Base-by-base conservation (phyloP, 371 early-diverging fungal genomes). In the Parasitella parasitica region DNA sequence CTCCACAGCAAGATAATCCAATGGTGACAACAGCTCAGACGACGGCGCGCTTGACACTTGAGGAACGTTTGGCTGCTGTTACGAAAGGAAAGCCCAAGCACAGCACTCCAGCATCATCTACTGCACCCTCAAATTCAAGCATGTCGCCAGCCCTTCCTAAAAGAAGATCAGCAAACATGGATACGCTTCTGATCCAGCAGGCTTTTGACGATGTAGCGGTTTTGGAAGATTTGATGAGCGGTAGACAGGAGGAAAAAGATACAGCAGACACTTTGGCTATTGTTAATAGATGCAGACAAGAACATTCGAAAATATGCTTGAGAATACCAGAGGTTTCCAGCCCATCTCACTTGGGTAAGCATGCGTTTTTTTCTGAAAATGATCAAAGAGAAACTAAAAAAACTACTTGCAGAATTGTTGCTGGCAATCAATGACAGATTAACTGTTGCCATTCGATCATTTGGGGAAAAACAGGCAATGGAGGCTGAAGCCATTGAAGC, bases 261-360 rank as follows among this genome's bases (percentile, higher is more conserved):
- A 46, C 46, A 30, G 36, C 48, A 34, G 39, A 13, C 12, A 39
- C 38, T 2, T 11, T 55, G 3, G 28, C 20, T 22, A 20, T 43
- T 46, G 26, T 34, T 1, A 22, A 59, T 13, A 30, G 75, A 52
- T 78, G 78, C 30, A 63, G 69, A 37, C 54, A 70, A 28, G 56
- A 71, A 3, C 81, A 80, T 18, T 35, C 54, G 1, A 50, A 49
- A 4, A 70, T 84, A 30, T 69, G 75, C 49, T 36, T 41, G 15
- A 69, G 62, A 48, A 76, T 74, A 58, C 78, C 73, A 11, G 52
- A 57, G 43, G 55, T 76, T 32, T 57, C 67, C 3, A 69, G 75
- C 38, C 62, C 75, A 34, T 71, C 69, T 38, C 70, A 76, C 15
- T 56, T 85, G 26, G 77, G 84, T 84, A 75, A 28, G 8, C 2